Percentiles rank a stretch among this genome's conserved stretches.
phyloP scores from a whole-genome alignment of 352 stramenopile genomes.

The Globisporangium ultimum region DNA sequence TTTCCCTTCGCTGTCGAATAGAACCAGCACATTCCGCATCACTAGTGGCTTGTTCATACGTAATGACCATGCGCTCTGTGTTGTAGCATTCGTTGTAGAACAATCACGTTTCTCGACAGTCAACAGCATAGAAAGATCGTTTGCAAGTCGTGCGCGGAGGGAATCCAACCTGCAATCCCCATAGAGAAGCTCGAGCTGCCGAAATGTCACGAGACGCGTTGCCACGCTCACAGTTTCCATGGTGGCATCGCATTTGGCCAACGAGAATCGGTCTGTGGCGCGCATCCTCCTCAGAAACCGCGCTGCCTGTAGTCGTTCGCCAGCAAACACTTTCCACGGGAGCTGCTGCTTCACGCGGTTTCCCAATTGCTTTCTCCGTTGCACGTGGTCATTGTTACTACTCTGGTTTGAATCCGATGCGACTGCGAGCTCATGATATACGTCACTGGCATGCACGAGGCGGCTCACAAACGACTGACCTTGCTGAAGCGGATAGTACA shows the following conservation, averaged over 20 bases:
- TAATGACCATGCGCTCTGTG: conserved; percentile 4
- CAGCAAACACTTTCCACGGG: conserved; percentile 57
- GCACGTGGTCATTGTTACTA: not conserved
- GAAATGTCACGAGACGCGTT: conserved; percentile 3
- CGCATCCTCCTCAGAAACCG: conserved; percentile 28
- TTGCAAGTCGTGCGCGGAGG: not conserved
- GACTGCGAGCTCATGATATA: not conserved
- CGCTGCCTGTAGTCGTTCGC: conserved; percentile 40
- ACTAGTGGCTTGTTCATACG: conserved; percentile 2
- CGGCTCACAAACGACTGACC: conserved; percentile 5
- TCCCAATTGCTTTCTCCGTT: conserved; percentile 3
- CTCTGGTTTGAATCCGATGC: not conserved
- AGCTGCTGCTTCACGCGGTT: conserved; percentile 34
- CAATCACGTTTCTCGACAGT: not conserved
- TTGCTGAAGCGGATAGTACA: conserved; percentile 15
- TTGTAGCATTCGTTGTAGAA: too few species aligned
- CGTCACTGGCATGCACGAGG: not conserved
- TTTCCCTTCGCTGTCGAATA: not conserved
- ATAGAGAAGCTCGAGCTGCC: conserved; percentile 12
- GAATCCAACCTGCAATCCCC: conserved; percentile 1
- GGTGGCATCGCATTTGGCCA: not conserved
- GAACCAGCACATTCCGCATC: conserved; percentile 8
- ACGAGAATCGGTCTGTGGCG: conserved; percentile 6
- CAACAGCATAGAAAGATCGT: not conserved
- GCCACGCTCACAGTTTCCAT: conserved; percentile 2